These are phyloP conservation scores for Tricholoma terreum DNA, from an alignment of 768 basidiomycete species.

Conservation along the genomic window DNA sequence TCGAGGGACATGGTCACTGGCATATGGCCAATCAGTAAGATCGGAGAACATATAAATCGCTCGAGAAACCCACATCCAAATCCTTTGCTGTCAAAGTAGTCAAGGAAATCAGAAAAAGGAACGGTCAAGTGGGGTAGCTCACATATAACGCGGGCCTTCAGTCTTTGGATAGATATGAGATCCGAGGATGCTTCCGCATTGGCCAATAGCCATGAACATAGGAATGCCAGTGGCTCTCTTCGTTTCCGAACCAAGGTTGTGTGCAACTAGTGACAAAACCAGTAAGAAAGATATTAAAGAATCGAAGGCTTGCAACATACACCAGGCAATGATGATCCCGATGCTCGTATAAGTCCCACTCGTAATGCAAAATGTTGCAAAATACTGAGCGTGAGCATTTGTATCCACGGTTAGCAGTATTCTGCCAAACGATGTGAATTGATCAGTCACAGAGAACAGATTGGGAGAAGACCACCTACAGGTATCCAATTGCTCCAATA, in stretches of 20 bases:
- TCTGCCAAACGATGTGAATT: conserved; percentile 24
- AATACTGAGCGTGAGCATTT: conserved; percentile 67
- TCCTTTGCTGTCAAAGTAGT: conserved; percentile 43
- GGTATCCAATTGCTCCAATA: conserved; percentile 58
- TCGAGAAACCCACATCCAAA: conserved; percentile 43
- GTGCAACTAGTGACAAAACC: conserved; percentile 43
- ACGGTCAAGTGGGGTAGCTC: conserved; percentile 15
- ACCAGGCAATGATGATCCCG: conserved; percentile 75
- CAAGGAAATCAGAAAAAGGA: not conserved
- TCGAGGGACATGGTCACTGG: conserved; percentile 49
- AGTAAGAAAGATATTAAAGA: conserved; percentile 2
- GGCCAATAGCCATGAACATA: conserved; percentile 78
- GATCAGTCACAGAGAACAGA: not conserved
- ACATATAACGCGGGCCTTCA: conserved; percentile 68
- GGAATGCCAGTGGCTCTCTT: conserved; percentile 76
- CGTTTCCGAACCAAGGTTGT: conserved; percentile 76
- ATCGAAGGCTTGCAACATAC: conserved; percentile 37
- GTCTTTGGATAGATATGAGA: conserved; percentile 66
- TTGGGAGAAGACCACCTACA: conserved; percentile 38
- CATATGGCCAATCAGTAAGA: conserved; percentile 6
- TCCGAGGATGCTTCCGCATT: conserved; percentile 75
- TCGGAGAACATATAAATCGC: not conserved
- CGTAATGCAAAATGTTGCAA: conserved; percentile 75
- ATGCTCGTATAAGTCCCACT: conserved; percentile 77
- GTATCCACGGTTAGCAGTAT: conserved; percentile 51